These are phyloP conservation scores for Ricinus communis DNA, from an alignment of 345 rosid species.

Conservation along the genomic window DNA sequence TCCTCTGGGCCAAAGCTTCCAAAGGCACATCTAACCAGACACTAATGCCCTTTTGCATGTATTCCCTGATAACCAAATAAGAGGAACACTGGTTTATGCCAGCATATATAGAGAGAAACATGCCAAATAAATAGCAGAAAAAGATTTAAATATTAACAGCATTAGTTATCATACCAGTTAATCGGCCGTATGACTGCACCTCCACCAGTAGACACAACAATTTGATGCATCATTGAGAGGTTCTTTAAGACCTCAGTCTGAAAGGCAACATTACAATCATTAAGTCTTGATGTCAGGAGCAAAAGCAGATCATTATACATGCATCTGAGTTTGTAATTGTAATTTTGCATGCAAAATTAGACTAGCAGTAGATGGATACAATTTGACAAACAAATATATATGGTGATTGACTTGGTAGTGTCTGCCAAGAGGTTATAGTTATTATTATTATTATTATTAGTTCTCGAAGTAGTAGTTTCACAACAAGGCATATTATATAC, in stretches of 20 bases:
- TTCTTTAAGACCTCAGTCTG: constrained; percentile 67
- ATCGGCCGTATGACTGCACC: constrained; percentile 77
- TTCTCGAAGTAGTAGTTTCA: background rate
- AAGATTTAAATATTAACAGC: background rate
- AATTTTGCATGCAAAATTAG: background rate
- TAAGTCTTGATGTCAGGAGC: background rate
- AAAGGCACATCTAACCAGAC: constrained; percentile 97
- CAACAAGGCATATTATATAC: constrained; percentile 27
- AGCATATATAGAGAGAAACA: background rate
- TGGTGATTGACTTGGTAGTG: background rate
- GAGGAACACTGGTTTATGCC: background rate
- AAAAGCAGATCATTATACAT: background rate
- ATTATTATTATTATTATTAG: background rate
- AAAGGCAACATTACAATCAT: constrained; percentile 20
- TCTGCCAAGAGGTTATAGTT: background rate
- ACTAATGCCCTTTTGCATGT: constrained; percentile 80
- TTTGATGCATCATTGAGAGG: constrained; percentile 55
- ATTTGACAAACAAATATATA: background rate
- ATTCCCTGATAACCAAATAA: constrained; percentile 48
- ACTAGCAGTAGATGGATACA: background rate
- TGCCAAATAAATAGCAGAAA: background rate
- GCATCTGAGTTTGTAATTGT: background rate
- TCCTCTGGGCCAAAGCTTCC: constrained; percentile 86
- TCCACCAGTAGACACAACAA: constrained; percentile 96
- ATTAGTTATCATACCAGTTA: constrained; percentile 56